Percentiles rank a stretch among this genome's conserved stretches.
Evolutionary conservation across 495 filamentous ascomycete species (phyloP).

Genomic region (Tuber umbilicatum): DNA sequence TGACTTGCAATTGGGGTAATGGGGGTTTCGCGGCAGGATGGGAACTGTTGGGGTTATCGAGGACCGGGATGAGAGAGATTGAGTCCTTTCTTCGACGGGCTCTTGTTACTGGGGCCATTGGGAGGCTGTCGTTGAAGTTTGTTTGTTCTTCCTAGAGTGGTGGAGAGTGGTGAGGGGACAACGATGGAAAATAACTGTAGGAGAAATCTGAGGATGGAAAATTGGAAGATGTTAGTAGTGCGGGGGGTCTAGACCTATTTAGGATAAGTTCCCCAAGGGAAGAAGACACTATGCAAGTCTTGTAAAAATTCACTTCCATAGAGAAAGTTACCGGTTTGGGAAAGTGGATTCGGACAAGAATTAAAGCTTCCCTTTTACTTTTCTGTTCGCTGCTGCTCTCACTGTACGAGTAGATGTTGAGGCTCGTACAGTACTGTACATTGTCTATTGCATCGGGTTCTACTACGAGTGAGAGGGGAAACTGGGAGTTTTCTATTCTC

Average conservation of each 20-base stretch:
- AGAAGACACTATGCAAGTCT: constrained; percentile 6
- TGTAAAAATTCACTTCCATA: neutral
- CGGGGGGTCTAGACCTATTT: neutral
- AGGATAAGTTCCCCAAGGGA: constrained; percentile 2
- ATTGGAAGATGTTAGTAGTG: neutral
- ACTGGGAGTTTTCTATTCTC: neutral
- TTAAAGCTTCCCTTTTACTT: neutral
- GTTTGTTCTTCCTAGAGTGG: neutral
- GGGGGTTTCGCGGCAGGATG: neutral
- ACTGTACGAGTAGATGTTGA: neutral
- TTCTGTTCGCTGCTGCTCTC: neutral
- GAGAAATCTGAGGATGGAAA: neutral
- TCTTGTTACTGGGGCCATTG: constrained; percentile 33
- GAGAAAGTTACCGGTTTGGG: neutral
- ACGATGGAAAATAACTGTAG: neutral
- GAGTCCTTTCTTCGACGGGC: constrained; percentile 9
- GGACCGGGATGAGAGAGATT: neutral
- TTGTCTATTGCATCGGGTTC: neutral
- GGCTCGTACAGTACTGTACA: neutral
- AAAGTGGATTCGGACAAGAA: neutral
- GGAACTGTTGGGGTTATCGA: neutral
- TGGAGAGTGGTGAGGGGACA: neutral
- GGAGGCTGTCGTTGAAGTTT: neutral
- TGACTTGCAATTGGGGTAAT: neutral
- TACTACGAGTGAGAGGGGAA: neutral